Conservation (phyloP, 768 basidiomycete species). For the Postia placenta region DNA sequence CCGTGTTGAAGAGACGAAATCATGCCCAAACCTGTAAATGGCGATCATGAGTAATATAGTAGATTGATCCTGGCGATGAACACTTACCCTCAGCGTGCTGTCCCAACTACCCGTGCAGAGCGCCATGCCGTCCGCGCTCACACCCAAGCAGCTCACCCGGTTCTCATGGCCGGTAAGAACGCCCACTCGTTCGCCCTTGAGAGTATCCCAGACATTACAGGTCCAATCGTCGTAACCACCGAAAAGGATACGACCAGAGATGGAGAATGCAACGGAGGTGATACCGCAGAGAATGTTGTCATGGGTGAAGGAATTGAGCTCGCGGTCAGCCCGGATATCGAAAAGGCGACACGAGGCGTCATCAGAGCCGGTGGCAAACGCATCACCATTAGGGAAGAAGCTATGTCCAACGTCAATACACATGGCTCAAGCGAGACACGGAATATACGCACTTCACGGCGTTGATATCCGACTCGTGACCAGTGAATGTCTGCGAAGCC, state of each 20-base stretch:
- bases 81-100: slow-evolving; percentile 84
- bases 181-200: slow-evolving; percentile 97
- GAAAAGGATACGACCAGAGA: slow-evolving; percentile 94
- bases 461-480: slow-evolving; percentile 98
- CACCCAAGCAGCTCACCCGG: slow-evolving; percentile 93
- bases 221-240: slow-evolving; percentile 99
- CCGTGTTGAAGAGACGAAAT: neutral
- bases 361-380: slow-evolving; percentile 97
- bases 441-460: slow-evolving; percentile 80
- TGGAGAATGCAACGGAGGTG: slow-evolving; percentile 98
- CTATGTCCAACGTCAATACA: slow-evolving; percentile 33
- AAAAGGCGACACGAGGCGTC: slow-evolving; percentile 98
- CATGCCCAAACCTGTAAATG: slow-evolving; percentile 76
- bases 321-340: slow-evolving; percentile 96
- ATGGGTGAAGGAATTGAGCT: slow-evolving; percentile 94
- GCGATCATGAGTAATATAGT: slow-evolving; percentile 1
- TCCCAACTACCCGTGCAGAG: slow-evolving; percentile 99
- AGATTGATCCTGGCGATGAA: neutral
- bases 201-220: slow-evolving; percentile 98
- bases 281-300: slow-evolving; percentile 99
- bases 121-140: slow-evolving; percentile 95
- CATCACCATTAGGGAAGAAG: slow-evolving; percentile 99
- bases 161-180: slow-evolving; percentile 98
- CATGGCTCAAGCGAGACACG: slow-evolving; percentile 10
- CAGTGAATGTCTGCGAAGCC: slow-evolving; percentile 97